These are phyloP conservation scores for Salix viminalis DNA, from an alignment of 345 rosid species.

Conservation along the genomic window DNA sequence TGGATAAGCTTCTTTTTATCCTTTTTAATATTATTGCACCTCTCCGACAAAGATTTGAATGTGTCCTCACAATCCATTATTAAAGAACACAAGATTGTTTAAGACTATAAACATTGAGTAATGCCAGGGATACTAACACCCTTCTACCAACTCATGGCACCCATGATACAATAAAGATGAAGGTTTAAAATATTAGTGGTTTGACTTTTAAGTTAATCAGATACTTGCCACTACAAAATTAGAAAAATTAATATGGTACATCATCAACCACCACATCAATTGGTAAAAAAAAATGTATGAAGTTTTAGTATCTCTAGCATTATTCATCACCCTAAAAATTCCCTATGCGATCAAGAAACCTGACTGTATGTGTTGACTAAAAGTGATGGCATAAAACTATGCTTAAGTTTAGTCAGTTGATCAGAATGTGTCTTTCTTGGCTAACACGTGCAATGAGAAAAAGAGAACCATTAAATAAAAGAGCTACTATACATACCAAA, in stretches of 20 bases:
- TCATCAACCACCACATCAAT: background rate
- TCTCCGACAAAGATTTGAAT: background rate
- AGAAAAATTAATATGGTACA: background rate
- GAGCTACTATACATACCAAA: background rate
- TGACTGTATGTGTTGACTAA: background rate
- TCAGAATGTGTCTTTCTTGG: background rate
- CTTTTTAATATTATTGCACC: background rate
- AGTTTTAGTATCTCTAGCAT: background rate
- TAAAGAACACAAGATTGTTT: background rate
- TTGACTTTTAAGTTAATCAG: background rate
- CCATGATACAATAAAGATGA: background rate
- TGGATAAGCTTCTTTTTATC: background rate
- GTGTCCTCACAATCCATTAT: background rate
- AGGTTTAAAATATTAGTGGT: background rate
- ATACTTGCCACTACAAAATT: background rate
- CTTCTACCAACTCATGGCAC: background rate
- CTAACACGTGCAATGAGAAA: background rate
- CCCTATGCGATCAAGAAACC: background rate
- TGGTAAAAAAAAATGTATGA: background rate
- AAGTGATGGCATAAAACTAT: background rate
- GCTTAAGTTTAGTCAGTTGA: background rate
- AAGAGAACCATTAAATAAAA: background rate
- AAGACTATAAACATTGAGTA: background rate
- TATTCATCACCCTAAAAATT: background rate
- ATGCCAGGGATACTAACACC: background rate